Evolutionary conservation across 768 basidiomycete species (phyloP).

Genomic region (Collybiopsis confluens): DNA sequence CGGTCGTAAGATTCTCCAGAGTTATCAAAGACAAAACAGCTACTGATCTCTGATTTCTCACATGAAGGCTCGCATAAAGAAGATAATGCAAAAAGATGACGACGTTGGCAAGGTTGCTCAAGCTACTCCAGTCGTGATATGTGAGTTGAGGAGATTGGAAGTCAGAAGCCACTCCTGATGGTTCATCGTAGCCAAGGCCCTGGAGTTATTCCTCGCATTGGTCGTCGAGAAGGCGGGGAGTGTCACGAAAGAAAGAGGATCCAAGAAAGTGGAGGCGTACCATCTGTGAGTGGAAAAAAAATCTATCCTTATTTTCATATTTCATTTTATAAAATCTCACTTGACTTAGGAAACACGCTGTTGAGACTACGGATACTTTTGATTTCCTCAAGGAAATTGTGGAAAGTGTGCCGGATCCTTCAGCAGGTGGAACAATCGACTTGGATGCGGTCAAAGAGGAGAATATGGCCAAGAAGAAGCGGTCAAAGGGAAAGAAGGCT

Average conservation of each 20-base stretch:
- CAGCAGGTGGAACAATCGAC: slow-evolving; percentile 75
- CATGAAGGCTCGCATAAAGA: slow-evolving; percentile 90
- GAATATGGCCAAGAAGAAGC: slow-evolving; percentile 50
- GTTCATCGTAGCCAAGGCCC: slow-evolving; percentile 69
- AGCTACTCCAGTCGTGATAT: slow-evolving; percentile 94
- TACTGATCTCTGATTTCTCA: slow-evolving; percentile 1
- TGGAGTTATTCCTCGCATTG: slow-evolving; percentile 86
- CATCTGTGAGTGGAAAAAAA: slow-evolving; percentile 94
- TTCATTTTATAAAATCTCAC: neutral
- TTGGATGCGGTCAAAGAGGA: slow-evolving; percentile 58
- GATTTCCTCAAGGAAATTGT: slow-evolving; percentile 96
- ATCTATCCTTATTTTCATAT: too few relatives aligned
- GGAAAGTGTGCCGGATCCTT: slow-evolving; percentile 80
- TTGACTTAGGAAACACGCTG: slow-evolving; percentile 77
- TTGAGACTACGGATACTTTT: slow-evolving; percentile 81
- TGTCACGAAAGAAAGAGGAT: slow-evolving; percentile 72
- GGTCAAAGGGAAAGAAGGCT: slow-evolving; percentile 49
- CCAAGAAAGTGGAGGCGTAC: slow-evolving; percentile 88
- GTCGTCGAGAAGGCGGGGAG: slow-evolving; percentile 81
- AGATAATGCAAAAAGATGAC: slow-evolving; percentile 99
- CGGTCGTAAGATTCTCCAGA: slow-evolving; percentile 57
- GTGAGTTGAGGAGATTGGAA: slow-evolving; percentile 45
- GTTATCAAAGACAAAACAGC: neutral
- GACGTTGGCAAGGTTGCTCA: slow-evolving; percentile 98
- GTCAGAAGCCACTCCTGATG: neutral